These are phyloP conservation scores for Verticillium nonalfalfae DNA, from an alignment of 2,329 filamentous ascomycete genomes.

Conservation along the genomic window DNA sequence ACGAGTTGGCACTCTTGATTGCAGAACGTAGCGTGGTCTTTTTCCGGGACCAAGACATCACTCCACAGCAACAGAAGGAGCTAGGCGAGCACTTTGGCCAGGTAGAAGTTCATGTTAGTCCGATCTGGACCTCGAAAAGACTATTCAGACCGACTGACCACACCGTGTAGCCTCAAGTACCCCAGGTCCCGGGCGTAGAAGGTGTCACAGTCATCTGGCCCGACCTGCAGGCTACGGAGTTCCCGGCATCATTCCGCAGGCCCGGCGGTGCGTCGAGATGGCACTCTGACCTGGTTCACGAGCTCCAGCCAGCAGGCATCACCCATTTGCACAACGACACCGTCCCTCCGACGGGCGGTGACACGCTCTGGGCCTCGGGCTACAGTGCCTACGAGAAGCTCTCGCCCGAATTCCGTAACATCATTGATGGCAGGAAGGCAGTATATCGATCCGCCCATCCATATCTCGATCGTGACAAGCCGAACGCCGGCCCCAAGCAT, in stretches of 20 bases:
- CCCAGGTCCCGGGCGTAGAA: conserved; percentile 60
- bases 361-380: conserved; percentile 67
- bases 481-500: conserved; percentile 54
- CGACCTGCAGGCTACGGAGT: conserved; percentile 56
- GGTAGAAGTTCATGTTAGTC: conserved; percentile 59
- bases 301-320: conserved; percentile 63
- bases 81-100: conserved; percentile 59
- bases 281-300: conserved; percentile 68
- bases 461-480: conserved; percentile 59
- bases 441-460: conserved; percentile 61
- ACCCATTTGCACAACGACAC: conserved; percentile 67
- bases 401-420: conserved; percentile 60
- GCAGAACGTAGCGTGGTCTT: conserved; percentile 62
- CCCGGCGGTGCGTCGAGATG: conserved; percentile 62
- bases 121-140: not conserved
- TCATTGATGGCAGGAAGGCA: conserved; percentile 61
- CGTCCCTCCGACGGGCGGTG: conserved; percentile 57
- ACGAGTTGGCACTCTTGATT: conserved; percentile 56
- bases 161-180: conserved; percentile 48
- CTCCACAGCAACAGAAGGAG: conserved; percentile 56
- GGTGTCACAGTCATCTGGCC: conserved; percentile 68
- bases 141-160: conserved; percentile 25
- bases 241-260: conserved; percentile 53
- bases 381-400: conserved; percentile 70
- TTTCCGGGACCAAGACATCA: conserved; percentile 56